These are phyloP conservation scores for Yamadazyma sp. DNA, from an alignment of 805 yeast genomes.

Conservation along the genomic window DNA sequence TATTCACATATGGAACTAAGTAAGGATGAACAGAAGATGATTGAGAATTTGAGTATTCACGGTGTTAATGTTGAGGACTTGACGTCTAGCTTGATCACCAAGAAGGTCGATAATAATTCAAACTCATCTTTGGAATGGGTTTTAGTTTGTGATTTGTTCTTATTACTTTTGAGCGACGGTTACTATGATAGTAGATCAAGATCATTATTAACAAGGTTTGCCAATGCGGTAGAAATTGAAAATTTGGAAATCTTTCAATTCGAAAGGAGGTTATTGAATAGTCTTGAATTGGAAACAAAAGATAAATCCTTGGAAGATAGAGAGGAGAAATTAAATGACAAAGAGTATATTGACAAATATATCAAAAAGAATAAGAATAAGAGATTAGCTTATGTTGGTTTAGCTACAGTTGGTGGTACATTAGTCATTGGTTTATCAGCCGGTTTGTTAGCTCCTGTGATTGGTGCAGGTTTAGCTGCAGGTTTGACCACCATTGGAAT, in stretches of 20 bases:
- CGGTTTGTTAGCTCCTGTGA: conserved; percentile 94
- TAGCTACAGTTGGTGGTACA: conserved; percentile 96
- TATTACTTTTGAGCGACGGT: conserved; percentile 76
- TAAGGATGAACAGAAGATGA: conserved; percentile 81
- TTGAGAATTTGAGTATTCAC: conserved; percentile 79
- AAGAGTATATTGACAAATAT: conserved; percentile 67
- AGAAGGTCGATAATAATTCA: conserved; percentile 3
- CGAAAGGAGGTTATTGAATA: conserved; percentile 86
- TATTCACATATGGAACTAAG: conserved; percentile 78
- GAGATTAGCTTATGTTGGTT: conserved; percentile 81
- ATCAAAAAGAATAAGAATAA: conserved; percentile 62
- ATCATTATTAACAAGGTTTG: conserved; percentile 68
- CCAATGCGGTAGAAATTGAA: conserved; percentile 54
- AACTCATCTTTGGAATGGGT: conserved; percentile 82
- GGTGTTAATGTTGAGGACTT: conserved; percentile 77
- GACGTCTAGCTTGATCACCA: conserved; percentile 47
- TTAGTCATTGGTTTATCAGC: conserved; percentile 92
- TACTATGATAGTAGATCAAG: conserved; percentile 88
- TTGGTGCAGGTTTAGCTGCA: conserved; percentile 98
- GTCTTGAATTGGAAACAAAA: conserved; percentile 74
- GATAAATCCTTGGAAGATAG: conserved; percentile 55
- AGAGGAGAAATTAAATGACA: conserved; percentile 74
- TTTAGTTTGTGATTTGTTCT: conserved; percentile 82
- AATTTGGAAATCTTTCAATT: conserved; percentile 79
- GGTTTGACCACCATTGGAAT: conserved; percentile 94